Conservation (phyloP, 2,329 filamentous ascomycete genomes). For the Drechslera avenae region DNA sequence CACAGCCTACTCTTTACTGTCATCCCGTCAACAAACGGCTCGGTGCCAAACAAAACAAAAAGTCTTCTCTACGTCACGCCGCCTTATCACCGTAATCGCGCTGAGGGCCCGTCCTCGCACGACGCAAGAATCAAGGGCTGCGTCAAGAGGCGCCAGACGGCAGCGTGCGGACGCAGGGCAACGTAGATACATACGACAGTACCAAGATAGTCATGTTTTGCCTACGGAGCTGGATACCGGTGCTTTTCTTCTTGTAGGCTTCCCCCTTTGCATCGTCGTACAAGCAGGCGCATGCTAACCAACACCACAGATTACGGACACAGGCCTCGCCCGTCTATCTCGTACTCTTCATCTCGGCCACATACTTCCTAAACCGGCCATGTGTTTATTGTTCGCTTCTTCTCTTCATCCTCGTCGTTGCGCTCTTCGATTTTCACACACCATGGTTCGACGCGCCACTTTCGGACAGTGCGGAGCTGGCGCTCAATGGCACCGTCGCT, state of each 20-base stretch:
- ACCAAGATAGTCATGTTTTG: constrained; percentile 62
- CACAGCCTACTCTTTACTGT: not conserved
- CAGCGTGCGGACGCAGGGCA: constrained; percentile 20
- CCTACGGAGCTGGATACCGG: constrained; percentile 62
- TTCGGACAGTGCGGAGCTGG: constrained; percentile 37
- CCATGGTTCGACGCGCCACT: constrained; percentile 91
- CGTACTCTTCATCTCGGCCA: constrained; percentile 72
- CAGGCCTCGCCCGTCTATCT: constrained; percentile 57
- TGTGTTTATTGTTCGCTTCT: constrained; percentile 98
- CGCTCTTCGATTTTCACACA: constrained; percentile 89
- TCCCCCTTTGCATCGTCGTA: not conserved
- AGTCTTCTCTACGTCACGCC: not conserved
- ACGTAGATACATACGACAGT: not conserved
- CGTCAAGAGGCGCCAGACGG: not conserved
- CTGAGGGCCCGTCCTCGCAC: constrained; percentile 2
- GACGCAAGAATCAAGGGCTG: not conserved
- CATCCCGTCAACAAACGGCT: not conserved
- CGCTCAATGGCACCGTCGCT: constrained; percentile 41
- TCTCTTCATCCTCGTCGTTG: constrained; percentile 91
- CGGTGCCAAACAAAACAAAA: not conserved
- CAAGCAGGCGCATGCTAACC: constrained; percentile 12
- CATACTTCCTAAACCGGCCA: constrained; percentile 93
- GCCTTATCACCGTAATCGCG: constrained; percentile 3
- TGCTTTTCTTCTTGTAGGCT: constrained; percentile 58
- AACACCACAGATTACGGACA: constrained; percentile 43